Evolutionary conservation across 2,329 filamentous ascomycete species (phyloP).

Genomic region (Penicillium sp.): DNA sequence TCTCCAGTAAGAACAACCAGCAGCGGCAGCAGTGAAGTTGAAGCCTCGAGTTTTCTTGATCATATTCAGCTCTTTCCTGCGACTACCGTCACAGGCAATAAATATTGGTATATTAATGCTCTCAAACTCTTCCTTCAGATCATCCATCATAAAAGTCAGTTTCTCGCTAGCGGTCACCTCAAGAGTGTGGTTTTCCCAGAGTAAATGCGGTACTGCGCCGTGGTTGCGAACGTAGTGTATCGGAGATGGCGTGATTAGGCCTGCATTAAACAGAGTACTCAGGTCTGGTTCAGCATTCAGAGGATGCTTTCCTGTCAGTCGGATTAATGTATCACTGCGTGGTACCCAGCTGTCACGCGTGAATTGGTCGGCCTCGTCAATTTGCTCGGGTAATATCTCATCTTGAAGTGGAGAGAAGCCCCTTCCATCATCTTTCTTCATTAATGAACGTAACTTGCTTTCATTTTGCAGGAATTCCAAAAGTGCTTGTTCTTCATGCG

Average conservation of each 20-base stretch:
- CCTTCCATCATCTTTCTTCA: slow-evolving; percentile 45
- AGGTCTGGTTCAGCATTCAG: slow-evolving; percentile 49
- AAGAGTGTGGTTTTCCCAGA: slow-evolving; percentile 49
- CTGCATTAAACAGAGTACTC: slow-evolving; percentile 41
- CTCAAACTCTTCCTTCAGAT: slow-evolving; percentile 41
- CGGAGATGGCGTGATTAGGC: slow-evolving; percentile 50
- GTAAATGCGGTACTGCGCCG: slow-evolving; percentile 48
- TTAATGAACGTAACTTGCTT: not conserved
- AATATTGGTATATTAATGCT: slow-evolving; percentile 47
- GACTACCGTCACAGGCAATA: slow-evolving; percentile 49
- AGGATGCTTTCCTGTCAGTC: slow-evolving; percentile 52
- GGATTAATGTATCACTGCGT: slow-evolving; percentile 44
- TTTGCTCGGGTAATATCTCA: slow-evolving; percentile 13
- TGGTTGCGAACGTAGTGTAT: slow-evolving; percentile 54
- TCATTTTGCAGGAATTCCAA: not conserved
- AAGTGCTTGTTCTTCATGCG: not conserved
- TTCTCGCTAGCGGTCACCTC: slow-evolving; percentile 39
- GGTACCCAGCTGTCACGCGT: slow-evolving; percentile 54
- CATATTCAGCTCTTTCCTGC: slow-evolving; percentile 52
- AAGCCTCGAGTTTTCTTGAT: slow-evolving; percentile 48
- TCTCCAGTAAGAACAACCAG: slow-evolving; percentile 51
- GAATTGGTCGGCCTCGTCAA: slow-evolving; percentile 51
- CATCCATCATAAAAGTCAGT: slow-evolving; percentile 42
- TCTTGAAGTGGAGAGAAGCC: slow-evolving; percentile 30
- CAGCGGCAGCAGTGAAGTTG: slow-evolving; percentile 44